phyloP scores from a whole-genome alignment of 2,329 filamentous ascomycete genomes.

The Fusarium subtropicale region DNA sequence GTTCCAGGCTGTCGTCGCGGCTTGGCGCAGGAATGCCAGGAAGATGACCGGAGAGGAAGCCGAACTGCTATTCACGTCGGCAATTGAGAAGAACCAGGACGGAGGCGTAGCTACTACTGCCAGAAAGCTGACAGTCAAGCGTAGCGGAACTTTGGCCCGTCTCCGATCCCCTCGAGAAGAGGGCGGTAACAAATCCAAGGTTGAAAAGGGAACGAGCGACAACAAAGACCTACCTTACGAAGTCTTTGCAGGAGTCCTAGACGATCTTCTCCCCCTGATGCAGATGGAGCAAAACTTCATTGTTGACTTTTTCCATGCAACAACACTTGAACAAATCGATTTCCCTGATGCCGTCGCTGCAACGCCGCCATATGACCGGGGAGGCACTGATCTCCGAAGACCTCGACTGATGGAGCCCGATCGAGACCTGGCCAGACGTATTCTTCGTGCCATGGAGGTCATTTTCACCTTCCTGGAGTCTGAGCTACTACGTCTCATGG shows the following conservation, averaged over 20 bases:
- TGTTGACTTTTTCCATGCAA: constrained; percentile 95
- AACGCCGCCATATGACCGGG: constrained; percentile 73
- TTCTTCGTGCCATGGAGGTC: constrained; percentile 89
- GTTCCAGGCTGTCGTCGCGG: constrained; percentile 79
- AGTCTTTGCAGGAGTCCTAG: constrained; percentile 81
- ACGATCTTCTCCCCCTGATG: constrained; percentile 84
- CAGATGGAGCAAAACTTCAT: constrained; percentile 97
- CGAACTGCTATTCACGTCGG: constrained; percentile 88
- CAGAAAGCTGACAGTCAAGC: constrained; percentile 91
- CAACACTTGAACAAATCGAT: constrained; percentile 83
- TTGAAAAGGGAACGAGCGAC: constrained; percentile 70
- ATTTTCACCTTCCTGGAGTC: constrained; percentile 85
- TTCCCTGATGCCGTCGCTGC: constrained; percentile 83
- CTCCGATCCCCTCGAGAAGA: constrained; percentile 77
- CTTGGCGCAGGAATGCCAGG: constrained; percentile 83
- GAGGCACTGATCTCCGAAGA: constrained; percentile 77
- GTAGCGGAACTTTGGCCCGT: constrained; percentile 87
- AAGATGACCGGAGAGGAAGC: constrained; percentile 81
- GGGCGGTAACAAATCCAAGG: constrained; percentile 60
- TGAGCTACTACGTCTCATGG: constrained; percentile 82
- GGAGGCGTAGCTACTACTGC: constrained; percentile 77
- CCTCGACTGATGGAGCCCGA: constrained; percentile 89
- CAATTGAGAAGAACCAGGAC: constrained; percentile 86
- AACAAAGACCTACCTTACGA: constrained; percentile 80
- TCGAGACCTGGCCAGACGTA: constrained; percentile 82